Percentiles rank a stretch among this genome's conserved stretches.
Evolutionary conservation across 2,329 filamentous ascomycete species (phyloP).

Genomic region (Colletotrichum orchidophilum): DNA sequence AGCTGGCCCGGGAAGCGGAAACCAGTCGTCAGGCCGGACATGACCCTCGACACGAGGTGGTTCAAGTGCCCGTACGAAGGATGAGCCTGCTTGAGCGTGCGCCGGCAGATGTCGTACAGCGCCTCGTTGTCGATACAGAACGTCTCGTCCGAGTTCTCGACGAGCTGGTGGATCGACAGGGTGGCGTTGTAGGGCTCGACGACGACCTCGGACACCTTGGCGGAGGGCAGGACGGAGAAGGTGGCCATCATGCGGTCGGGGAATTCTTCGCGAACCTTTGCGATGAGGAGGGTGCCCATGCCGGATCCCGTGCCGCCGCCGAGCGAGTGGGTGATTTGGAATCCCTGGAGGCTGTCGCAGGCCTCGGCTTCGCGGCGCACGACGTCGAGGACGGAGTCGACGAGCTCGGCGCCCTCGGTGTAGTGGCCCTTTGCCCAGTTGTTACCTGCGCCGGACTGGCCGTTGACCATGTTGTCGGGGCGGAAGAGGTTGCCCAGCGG

Average conservation of each 20-base stretch:
- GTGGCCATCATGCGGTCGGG: conserved; percentile 99
- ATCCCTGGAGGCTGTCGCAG: conserved; percentile 99
- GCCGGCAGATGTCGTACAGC: conserved; percentile 99
- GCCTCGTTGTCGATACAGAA: conserved; percentile 99
- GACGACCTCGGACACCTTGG: conserved; percentile 99
- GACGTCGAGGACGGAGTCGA: conserved; percentile 97
- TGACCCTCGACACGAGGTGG: conserved; percentile 98
- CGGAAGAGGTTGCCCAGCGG: conserved; percentile 99
- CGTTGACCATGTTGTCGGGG: conserved; percentile 99
- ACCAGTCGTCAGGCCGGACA: conserved; percentile 98
- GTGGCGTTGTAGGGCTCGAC: conserved; percentile 99
- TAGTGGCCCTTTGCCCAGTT: conserved; percentile 99
- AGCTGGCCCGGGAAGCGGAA: conserved; percentile 99
- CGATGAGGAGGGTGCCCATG: conserved; percentile 99
- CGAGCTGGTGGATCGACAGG: conserved; percentile 97
- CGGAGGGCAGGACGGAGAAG: conserved; percentile 97
- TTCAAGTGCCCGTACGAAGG: conserved; percentile 99
- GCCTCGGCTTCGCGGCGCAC: conserved; percentile 98
- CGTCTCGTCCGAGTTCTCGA: conserved; percentile 99
- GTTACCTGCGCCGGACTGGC: conserved; percentile 99
- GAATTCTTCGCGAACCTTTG: conserved; percentile 99
- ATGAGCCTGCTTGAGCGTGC: conserved; percentile 97
- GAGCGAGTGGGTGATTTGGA: conserved; percentile 99
- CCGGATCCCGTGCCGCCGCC: conserved; percentile 99
- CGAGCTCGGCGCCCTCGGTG: conserved; percentile 98